These are phyloP conservation scores for Crataegus laevigata DNA, from an alignment of 306 rosid genomes.

Conservation along the genomic window DNA sequence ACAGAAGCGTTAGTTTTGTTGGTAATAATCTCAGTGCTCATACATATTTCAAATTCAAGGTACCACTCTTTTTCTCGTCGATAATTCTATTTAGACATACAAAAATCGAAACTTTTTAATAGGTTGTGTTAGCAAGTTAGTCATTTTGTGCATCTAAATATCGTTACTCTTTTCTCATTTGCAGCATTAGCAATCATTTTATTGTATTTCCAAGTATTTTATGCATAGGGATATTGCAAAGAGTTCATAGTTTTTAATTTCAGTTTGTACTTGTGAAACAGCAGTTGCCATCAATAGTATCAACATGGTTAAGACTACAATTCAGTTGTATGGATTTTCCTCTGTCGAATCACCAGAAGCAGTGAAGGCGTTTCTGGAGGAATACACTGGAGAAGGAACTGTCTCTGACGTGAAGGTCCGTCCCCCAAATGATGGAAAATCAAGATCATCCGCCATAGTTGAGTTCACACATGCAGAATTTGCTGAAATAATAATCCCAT, in stretches of 20 bases:
- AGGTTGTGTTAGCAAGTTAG: not conserved
- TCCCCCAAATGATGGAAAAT: slow-evolving; percentile 5
- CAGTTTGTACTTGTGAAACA: not conserved
- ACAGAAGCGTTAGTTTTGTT: not conserved
- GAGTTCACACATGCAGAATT: slow-evolving; percentile 22
- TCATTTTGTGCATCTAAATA: not conserved
- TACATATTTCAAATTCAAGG: not conserved
- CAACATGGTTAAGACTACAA: not conserved
- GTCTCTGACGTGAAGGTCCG: slow-evolving; percentile 24
- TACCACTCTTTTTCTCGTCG: not conserved
- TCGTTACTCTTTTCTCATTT: not conserved
- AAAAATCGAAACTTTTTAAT: too few relatives aligned
- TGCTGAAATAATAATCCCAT: slow-evolving; percentile 27
- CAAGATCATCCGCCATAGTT: slow-evolving; percentile 27
- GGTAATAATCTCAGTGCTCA: not conserved
- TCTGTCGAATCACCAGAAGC: slow-evolving; percentile 13
- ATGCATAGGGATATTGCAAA: not conserved
- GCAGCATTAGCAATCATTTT: not conserved
- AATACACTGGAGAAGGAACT: slow-evolving; percentile 33
- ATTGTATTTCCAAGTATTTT: not conserved
- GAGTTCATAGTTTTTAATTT: not conserved
- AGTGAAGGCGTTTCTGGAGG: slow-evolving; percentile 32
- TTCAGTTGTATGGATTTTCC: not conserved
- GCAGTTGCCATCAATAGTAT: not conserved
- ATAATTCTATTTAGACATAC: not conserved